Conservation (phyloP, 73 alveolate species). For the Paramecium sonneborni region DNA sequence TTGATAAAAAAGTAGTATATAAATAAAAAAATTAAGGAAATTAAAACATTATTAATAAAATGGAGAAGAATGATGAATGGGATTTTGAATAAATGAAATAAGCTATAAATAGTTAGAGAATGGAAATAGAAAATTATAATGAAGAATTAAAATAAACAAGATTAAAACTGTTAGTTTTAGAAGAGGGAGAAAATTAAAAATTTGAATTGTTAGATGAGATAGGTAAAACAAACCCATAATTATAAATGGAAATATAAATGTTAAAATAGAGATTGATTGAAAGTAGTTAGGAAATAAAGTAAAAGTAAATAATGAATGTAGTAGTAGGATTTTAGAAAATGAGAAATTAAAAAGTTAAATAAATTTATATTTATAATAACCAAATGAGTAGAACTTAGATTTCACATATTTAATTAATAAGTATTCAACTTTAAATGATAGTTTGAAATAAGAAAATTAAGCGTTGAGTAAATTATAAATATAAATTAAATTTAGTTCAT, state of each 20-base stretch:
- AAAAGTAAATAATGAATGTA: not conserved
- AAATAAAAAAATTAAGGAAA: not conserved
- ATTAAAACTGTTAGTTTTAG: not conserved
- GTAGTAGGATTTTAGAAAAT: not conserved
- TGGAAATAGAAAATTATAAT: not conserved
- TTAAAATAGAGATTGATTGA: not conserved
- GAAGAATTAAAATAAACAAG: not conserved
- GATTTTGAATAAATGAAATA: not conserved
- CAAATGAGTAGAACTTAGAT: not conserved
- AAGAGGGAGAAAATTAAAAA: not conserved
- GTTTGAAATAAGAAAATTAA: not conserved
- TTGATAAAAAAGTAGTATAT: not conserved
- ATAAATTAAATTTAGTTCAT: not conserved
- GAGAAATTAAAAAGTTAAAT: not conserved
- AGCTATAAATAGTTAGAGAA: not conserved
- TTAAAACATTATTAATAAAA: not conserved
- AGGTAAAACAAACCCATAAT: not conserved
- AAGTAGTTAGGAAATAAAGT: not conserved
- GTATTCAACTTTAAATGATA: not conserved
- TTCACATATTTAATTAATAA: not conserved
- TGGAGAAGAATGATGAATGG: not conserved
- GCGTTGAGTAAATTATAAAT: not conserved
- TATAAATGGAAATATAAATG: not conserved
- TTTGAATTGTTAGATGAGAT: not conserved
- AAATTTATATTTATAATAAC: not conserved